These are phyloP conservation scores for Kwoniella heveanensis DNA, from an alignment of 768 basidiomycete genomes.

Conservation along the genomic window DNA sequence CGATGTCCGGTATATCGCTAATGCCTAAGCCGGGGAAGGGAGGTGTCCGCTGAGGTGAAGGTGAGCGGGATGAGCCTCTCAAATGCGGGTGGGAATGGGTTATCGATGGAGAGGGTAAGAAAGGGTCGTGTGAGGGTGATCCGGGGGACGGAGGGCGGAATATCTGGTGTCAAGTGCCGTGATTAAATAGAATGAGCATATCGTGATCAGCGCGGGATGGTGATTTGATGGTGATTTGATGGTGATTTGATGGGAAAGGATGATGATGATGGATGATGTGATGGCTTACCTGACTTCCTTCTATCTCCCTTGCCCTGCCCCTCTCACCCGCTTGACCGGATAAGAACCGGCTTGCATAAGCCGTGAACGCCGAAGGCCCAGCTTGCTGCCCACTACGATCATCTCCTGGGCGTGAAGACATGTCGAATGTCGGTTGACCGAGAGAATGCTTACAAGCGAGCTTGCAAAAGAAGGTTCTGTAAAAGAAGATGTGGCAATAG, in stretches of 20 bases:
- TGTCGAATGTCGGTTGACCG: not conserved
- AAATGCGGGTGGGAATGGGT: constrained; percentile 45
- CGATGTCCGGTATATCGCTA: constrained; percentile 40
- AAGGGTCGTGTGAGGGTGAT: constrained; percentile 46
- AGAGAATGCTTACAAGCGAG: not conserved
- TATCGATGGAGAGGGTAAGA: constrained; percentile 40
- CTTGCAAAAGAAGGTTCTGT: not conserved
- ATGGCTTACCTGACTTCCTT: constrained; percentile 46
- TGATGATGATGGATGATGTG: not conserved
- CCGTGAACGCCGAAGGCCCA: constrained; percentile 45
- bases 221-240: too few relatives aligned
- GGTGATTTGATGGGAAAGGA: not conserved
- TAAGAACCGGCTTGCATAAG: constrained; percentile 45
- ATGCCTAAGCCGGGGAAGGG: constrained; percentile 48
- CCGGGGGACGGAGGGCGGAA: constrained; percentile 41
- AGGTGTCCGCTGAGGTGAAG: constrained; percentile 38
- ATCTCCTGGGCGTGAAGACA: not conserved
- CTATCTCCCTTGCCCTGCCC: constrained; percentile 13
- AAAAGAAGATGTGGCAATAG: not conserved
- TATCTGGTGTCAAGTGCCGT: constrained; percentile 25
- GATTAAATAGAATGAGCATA: too few relatives aligned
- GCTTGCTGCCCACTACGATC: constrained; percentile 11
- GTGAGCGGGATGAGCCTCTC: constrained; percentile 37
- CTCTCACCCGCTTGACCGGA: constrained; percentile 26
- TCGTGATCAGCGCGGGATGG: too few relatives aligned